Percentiles rank a stretch among this genome's conserved stretches.
Evolutionary conservation across 192 early-diverging fungal genomes (phyloP).

Genomic region (Oehlia diaphana): DNA sequence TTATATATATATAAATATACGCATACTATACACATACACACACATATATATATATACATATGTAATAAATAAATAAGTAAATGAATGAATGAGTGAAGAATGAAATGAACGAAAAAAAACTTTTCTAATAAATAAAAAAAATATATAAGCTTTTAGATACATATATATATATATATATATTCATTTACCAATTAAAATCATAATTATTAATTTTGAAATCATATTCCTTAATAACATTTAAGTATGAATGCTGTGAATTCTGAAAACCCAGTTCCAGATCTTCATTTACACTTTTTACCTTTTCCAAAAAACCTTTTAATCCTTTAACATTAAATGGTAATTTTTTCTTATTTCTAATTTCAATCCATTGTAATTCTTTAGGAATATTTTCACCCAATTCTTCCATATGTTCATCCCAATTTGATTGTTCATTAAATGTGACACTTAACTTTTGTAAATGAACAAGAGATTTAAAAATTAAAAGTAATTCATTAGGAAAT

Average conservation of each 20-base stretch:
- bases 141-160: too few species aligned
- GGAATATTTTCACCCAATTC: not conserved
- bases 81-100: too few species aligned
- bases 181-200: not conserved
- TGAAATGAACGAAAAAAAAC: too few species aligned
- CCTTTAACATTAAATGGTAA: not conserved
- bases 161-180: not conserved
- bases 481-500: not conserved
- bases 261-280: not conserved
- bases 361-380: not conserved
- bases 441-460: not conserved
- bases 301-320: not conserved
- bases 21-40: too few species aligned
- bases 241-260: not conserved
- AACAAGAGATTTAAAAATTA: not conserved
- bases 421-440: not conserved
- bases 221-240: not conserved
- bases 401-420: not conserved
- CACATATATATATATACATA: too few species aligned
- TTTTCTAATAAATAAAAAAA: too few species aligned
- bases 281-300: not conserved
- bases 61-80: too few species aligned
- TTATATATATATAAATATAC: too few species aligned
- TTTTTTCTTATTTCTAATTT: not conserved
- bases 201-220: not conserved